Percentiles rank a stretch among this genome's conserved stretches.
phyloP scores from a whole-genome alignment of 768 basidiomycete genomes.

The Leccinum rimulosum region DNA sequence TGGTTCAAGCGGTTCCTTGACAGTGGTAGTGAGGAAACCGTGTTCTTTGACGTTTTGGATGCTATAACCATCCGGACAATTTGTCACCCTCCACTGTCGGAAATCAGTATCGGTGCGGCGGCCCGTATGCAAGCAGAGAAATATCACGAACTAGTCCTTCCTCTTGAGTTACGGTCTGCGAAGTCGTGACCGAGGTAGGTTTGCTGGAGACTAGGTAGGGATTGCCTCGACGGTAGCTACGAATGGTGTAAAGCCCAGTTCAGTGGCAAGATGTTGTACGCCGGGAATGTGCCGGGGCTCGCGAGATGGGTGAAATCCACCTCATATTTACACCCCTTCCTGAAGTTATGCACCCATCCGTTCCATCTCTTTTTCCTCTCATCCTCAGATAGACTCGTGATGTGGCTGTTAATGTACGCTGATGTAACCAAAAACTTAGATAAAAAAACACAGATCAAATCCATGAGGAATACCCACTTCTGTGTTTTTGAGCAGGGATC shows the following conservation, averaged over 20 bases:
- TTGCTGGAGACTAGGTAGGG: background rate
- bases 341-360: background rate
- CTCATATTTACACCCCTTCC: background rate
- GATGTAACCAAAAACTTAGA: background rate
- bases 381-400: background rate
- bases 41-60: background rate
- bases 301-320: background rate
- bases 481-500: background rate
- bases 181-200: background rate
- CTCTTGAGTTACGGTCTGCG: background rate
- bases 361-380: background rate
- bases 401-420: conserved; percentile 3
- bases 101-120: background rate
- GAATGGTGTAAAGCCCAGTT: background rate
- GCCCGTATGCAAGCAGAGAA: background rate
- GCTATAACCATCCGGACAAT: background rate
- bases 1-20: background rate
- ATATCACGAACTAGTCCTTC: background rate
- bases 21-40: background rate
- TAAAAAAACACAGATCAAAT: background rate
- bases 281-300: background rate
- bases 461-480: background rate
- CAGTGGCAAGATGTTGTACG: conserved; percentile 1
- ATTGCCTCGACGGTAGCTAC: background rate
- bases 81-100: background rate